Conservation (phyloP, 768 basidiomycete genomes). For the Holtermannia corniformis region DNA sequence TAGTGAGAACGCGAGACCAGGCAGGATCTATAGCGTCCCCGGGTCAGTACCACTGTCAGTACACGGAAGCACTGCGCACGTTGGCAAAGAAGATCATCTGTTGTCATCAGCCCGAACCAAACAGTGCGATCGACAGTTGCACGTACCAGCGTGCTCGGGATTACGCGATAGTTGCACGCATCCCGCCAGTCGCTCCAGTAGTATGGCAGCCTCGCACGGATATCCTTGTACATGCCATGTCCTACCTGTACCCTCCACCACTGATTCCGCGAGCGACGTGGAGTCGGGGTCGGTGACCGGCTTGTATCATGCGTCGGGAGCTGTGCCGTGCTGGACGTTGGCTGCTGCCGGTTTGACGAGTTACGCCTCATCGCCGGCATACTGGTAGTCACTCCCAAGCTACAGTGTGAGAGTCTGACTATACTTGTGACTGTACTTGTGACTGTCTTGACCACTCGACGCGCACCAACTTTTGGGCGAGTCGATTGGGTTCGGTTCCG, state of each 20-base stretch:
- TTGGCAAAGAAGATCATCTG: constrained; percentile 34
- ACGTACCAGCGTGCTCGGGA: constrained; percentile 75
- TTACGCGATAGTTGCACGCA: constrained; percentile 81
- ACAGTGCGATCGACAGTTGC: too few relatives aligned
- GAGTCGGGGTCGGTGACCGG: background rate
- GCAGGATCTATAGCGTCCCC: constrained; percentile 54
- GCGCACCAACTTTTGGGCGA: too few relatives aligned
- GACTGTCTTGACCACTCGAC: too few relatives aligned
- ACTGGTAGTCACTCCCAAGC: too few relatives aligned
- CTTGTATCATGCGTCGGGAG: background rate
- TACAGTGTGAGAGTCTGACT: too few relatives aligned
- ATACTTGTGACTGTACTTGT: too few relatives aligned
- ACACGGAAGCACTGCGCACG: background rate
- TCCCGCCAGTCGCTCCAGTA: constrained; percentile 83
- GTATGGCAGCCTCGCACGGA: constrained; percentile 63
- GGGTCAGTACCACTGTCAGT: background rate
- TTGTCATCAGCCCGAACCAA: constrained; percentile 49
- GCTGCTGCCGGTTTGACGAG: background rate
- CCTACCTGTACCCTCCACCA: constrained; percentile 13
- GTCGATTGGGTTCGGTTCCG: too few relatives aligned
- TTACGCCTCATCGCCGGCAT: background rate
- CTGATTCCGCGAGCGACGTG: background rate
- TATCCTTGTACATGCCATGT: constrained; percentile 59
- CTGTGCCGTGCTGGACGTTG: background rate
- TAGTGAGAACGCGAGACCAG: constrained; percentile 82